A percentile compares a stretch with the other conserved stretches of the same genome.
phyloP scores from a whole-genome alignment of 2,329 filamentous ascomycete species.

The Fusarium sp. region DNA sequence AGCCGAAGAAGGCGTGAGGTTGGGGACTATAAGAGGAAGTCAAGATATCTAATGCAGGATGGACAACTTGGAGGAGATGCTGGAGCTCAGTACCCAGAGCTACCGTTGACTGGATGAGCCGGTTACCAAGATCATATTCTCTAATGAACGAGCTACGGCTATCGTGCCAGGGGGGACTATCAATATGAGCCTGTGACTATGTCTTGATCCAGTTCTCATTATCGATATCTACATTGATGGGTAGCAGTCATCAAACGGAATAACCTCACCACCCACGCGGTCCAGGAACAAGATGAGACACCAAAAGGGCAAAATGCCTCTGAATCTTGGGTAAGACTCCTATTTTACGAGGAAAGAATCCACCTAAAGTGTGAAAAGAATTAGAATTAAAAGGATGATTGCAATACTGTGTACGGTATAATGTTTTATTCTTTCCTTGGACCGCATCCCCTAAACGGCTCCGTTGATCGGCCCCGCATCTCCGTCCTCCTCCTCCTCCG shows the following conservation, averaged over 20 bases:
- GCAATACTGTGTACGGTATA: too few relatives aligned
- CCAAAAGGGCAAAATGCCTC: too few relatives aligned
- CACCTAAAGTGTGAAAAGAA: too few relatives aligned
- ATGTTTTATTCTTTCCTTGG: too few relatives aligned
- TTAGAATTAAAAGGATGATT: too few relatives aligned
- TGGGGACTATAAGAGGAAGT: not conserved
- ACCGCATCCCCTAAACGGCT: not conserved
- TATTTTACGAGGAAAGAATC: too few relatives aligned
- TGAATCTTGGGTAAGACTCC: too few relatives aligned
- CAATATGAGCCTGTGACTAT: not conserved
- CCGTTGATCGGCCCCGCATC: constrained; percentile 4
- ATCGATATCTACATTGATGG: not conserved
- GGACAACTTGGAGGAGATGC: not conserved
- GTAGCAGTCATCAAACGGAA: not conserved
- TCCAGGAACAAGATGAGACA: too few relatives aligned
- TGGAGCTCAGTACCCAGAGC: not conserved
- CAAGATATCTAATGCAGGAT: not conserved
- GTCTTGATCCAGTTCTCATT: not conserved
- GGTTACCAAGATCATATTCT: not conserved
- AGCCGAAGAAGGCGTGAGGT: constrained; percentile 11
- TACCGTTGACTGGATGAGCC: not conserved
- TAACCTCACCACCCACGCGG: too few relatives aligned
- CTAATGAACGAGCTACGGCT: not conserved
- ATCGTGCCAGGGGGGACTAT: not conserved
- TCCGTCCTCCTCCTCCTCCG: not conserved